A percentile compares a stretch with the other conserved stretches of the same genome.
Evolutionary conservation across 78 protist species (phyloP).

Genomic region (Dictyostelium citrinum): DNA sequence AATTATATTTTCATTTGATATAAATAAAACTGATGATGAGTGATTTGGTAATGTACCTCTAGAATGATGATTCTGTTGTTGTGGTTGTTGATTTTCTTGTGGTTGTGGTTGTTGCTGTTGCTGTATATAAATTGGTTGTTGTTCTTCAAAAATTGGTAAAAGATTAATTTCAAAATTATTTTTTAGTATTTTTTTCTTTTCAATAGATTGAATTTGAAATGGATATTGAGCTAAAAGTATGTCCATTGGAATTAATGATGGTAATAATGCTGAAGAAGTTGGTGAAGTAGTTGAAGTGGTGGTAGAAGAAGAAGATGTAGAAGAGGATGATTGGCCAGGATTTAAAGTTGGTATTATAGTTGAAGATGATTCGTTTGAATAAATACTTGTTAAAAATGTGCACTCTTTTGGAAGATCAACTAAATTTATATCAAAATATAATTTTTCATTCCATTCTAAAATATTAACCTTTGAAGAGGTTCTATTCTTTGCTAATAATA

Average conservation of each 20-base stretch:
- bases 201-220: background rate
- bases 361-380: background rate
- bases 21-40: background rate
- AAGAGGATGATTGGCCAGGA: background rate
- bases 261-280: background rate
- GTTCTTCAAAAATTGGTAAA: background rate
- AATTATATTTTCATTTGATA: background rate
- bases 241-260: background rate
- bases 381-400: slow-evolving; percentile 13
- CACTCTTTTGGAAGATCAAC: slow-evolving; percentile 61
- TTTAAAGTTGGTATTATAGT: background rate
- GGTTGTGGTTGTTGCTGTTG: background rate
- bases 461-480: background rate
- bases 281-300: background rate
- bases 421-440: slow-evolving; percentile 32
- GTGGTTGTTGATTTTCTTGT: background rate
- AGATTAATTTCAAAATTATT: slow-evolving; percentile 1
- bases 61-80: background rate
- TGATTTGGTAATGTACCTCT: background rate
- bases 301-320: background rate
- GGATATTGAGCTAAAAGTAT: slow-evolving; percentile 56
- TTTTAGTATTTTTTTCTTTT: slow-evolving; percentile 8
- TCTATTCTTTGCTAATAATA: background rate
- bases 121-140: background rate
- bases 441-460: slow-evolving; percentile 63